phyloP scores from a whole-genome alignment of 176 grass and related monocot species.

The Oryza meridionalis region DNA sequence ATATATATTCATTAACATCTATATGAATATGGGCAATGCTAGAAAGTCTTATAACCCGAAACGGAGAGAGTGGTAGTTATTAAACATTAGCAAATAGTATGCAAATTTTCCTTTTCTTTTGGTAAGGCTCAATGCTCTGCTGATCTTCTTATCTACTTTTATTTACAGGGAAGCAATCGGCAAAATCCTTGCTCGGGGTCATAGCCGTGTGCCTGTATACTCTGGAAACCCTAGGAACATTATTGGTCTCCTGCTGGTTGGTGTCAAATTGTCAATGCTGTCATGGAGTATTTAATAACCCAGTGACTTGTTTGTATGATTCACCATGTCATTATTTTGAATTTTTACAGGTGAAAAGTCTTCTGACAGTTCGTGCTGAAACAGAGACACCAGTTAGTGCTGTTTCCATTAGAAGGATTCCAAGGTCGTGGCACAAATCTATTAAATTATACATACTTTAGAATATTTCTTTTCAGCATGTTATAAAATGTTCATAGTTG shows the following conservation, averaged over 20 bases:
- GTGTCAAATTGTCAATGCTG: slow-evolving; percentile 21
- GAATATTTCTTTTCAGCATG: slow-evolving; percentile 1
- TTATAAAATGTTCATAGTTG: slow-evolving; percentile 20
- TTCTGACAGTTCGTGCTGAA: slow-evolving; percentile 98
- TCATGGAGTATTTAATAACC: not conserved
- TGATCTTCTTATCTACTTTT: slow-evolving; percentile 29
- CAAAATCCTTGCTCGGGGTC: slow-evolving; percentile 98
- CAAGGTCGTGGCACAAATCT: slow-evolving; percentile 57
- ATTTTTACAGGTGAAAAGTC: slow-evolving; percentile 92
- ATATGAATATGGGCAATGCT: too few relatives aligned
- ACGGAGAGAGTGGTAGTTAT: too few relatives aligned
- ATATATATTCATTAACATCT: too few relatives aligned
- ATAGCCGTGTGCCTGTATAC: slow-evolving; percentile 98
- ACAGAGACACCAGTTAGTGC: slow-evolving; percentile 99
- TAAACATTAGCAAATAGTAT: not conserved
- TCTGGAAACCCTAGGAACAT: slow-evolving; percentile 91
- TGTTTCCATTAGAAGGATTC: slow-evolving; percentile 98
- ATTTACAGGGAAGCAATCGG: slow-evolving; percentile 94
- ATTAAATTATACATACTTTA: slow-evolving; percentile 30
- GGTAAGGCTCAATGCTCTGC: slow-evolving; percentile 22
- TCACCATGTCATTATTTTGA: slow-evolving; percentile 27
- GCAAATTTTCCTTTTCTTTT: not conserved
- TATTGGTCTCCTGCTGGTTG: slow-evolving; percentile 95
- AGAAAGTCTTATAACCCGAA: too few relatives aligned
- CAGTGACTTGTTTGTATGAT: slow-evolving; percentile 24